Conservation (phyloP, 2,329 filamentous ascomycete species). For the Ceratocystis diversiconidia region DNA sequence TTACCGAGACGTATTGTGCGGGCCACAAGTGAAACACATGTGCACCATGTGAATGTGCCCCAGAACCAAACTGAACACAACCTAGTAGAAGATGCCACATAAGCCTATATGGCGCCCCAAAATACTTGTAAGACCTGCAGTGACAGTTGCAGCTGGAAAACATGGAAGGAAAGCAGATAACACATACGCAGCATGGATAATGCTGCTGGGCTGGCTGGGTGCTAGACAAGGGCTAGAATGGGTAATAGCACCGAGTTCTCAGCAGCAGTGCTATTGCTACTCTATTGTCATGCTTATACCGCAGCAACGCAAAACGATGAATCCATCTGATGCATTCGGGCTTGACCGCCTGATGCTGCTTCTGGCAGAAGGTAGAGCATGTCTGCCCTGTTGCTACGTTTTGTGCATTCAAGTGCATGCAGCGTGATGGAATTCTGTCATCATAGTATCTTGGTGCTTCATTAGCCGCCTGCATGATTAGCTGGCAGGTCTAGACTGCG, state of each 20-base stretch:
- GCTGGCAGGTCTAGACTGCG: neutral
- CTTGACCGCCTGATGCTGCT: neutral
- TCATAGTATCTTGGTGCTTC: neutral
- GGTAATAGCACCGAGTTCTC: neutral
- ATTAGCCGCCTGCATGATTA: neutral
- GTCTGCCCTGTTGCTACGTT: neutral
- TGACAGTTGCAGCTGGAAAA: constrained; percentile 10
- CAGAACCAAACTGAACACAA: neutral
- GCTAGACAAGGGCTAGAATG: neutral
- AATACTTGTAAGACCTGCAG: constrained; percentile 5
- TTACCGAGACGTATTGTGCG: neutral
- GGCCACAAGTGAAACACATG: neutral
- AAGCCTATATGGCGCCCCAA: neutral
- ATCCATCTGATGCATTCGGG: neutral
- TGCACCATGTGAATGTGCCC: neutral
- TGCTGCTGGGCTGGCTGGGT: neutral
- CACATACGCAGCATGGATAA: neutral
- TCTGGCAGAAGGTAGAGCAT: neutral
- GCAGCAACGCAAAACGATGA: neutral
- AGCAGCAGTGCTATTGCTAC: neutral
- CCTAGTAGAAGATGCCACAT: neutral
- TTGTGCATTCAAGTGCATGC: neutral
- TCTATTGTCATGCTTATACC: neutral
- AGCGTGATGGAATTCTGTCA: neutral
- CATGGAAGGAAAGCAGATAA: neutral